Evolutionary conservation across 2,329 filamentous ascomycete species (phyloP), one percentile per base, ranked within the genome.

Genomic region (Ophiostoma perfectum): DNA sequence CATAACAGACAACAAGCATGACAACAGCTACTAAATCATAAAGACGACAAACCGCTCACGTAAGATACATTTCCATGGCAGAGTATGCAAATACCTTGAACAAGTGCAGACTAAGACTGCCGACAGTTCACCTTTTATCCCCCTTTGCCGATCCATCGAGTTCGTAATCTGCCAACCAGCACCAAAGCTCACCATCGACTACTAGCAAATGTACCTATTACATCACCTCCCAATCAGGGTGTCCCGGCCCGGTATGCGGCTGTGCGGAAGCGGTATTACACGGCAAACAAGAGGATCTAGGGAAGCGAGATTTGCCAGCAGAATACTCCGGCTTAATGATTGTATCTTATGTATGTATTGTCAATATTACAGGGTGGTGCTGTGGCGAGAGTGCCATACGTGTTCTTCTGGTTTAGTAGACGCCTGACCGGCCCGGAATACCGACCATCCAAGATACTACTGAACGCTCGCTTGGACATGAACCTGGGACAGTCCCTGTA

Each of bases 201-300:
- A 52, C 47, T n/a, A n/a, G 18, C 18, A 55, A n/a, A 14, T 47
- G 45, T n/a, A 14, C 45, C 45, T 47, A n/a, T 5, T 47, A 16
- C 45, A 47, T 55, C 18, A 9, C 4, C 27, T 27, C 27, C 27
- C 49, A 27, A 27, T 55, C 49, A 55, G 49, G 49, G 18, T 55
- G 49, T 12, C 18, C 49, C 49, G 49, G 49, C 49, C 49, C 49
- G 49, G 49, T 18, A 55, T 55, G 47, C 47, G 47, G 47, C 47
- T 47, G 18, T 52, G 49, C n/a, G 49, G 49, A 55, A 18, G 49
- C 49, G 49, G 49, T 47, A 47, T 47, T 47, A 38, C 55, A 60
- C 58, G 38, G 58, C 58, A 41, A 27, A 27, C 16, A n/a, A 62
- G 55, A 60, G 12, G 12, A 62, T 7, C 4, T 27, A n/a, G 16